Conservation (phyloP, 495 filamentous ascomycete genomes). For the Neurospora sp. region DNA sequence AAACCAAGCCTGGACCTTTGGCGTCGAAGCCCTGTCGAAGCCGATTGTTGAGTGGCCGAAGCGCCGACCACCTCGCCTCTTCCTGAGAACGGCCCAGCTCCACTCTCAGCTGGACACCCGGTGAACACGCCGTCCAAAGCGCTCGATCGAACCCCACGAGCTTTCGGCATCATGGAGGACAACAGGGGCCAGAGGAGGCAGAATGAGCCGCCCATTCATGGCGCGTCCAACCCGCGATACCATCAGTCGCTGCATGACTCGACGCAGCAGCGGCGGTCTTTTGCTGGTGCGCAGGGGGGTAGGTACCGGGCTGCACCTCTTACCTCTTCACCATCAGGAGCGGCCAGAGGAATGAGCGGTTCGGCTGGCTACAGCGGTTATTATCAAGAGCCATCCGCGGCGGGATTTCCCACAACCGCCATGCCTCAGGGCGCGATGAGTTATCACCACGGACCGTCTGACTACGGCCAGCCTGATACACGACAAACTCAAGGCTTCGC, state of each 20-base stretch:
- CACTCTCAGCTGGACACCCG: conserved; percentile 50
- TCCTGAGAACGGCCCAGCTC: conserved; percentile 43
- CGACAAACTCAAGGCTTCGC: conserved; percentile 38
- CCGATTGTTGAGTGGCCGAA: conserved; percentile 21
- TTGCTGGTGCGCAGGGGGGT: conserved; percentile 31
- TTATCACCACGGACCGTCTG: conserved; percentile 37
- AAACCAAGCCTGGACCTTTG: not conserved
- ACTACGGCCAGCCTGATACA: conserved; percentile 41
- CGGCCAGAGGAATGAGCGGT: conserved; percentile 30
- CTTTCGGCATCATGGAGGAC: conserved; percentile 50
- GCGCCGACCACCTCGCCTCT: conserved; percentile 44
- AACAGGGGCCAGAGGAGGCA: conserved; percentile 56
- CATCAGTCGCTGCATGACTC: conserved; percentile 29
- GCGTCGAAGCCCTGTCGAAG: conserved; percentile 16
- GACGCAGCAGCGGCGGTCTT: conserved; percentile 31
- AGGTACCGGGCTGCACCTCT: conserved; percentile 38
- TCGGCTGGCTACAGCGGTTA: conserved; percentile 45
- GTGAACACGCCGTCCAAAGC: conserved; percentile 29
- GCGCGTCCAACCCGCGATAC: conserved; percentile 34
- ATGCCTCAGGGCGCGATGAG: conserved; percentile 40
- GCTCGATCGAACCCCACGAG: conserved; percentile 35
- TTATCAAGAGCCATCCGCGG: conserved; percentile 42
- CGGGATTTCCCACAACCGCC: conserved; percentile 31
- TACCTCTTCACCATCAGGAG: conserved; percentile 31
- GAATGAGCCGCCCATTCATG: conserved; percentile 48